These are phyloP conservation scores for Lactifluus piperatus DNA, from an alignment of 768 basidiomycete genomes.

Conservation along the genomic window DNA sequence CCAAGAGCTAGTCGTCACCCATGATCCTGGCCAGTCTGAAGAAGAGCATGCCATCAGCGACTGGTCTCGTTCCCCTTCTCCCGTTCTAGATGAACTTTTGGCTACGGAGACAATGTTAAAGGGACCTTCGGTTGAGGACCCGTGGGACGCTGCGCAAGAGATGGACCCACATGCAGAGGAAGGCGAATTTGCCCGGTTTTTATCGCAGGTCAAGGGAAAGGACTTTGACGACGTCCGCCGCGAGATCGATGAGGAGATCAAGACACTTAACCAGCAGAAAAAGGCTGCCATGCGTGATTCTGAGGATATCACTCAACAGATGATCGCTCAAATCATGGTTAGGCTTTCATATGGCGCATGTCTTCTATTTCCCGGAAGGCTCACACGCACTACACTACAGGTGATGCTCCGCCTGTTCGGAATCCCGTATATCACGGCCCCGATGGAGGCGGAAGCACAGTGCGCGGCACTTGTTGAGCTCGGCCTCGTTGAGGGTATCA, in stretches of 20 bases:
- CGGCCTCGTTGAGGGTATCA: constrained; percentile 89
- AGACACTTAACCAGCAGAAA: constrained; percentile 66
- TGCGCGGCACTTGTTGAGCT: constrained; percentile 86
- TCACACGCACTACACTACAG: constrained; percentile 32
- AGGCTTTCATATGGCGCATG: background rate
- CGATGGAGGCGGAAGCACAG: constrained; percentile 99
- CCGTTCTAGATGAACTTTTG: constrained; percentile 21
- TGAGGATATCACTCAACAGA: constrained; percentile 91
- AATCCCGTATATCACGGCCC: constrained; percentile 96
- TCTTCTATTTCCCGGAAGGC: background rate
- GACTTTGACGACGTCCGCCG: constrained; percentile 71
- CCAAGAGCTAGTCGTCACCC: background rate
- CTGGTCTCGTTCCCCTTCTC: constrained; percentile 35
- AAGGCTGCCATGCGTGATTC: constrained; percentile 89
- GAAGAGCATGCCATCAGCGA: constrained; percentile 26
- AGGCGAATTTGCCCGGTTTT: constrained; percentile 84
- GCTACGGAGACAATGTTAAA: constrained; percentile 16
- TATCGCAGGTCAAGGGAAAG: constrained; percentile 85
- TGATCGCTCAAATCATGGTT: constrained; percentile 77
- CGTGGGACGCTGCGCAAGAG: constrained; percentile 80
- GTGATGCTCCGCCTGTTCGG: constrained; percentile 89
- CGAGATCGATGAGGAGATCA: constrained; percentile 92
- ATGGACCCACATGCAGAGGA: constrained; percentile 74
- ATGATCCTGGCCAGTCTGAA: background rate
- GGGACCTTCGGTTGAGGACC: constrained; percentile 32